Evolutionary conservation across 192 early-diverging fungal species (phyloP).

Genomic region (Chytriomyces hyalinus): DNA sequence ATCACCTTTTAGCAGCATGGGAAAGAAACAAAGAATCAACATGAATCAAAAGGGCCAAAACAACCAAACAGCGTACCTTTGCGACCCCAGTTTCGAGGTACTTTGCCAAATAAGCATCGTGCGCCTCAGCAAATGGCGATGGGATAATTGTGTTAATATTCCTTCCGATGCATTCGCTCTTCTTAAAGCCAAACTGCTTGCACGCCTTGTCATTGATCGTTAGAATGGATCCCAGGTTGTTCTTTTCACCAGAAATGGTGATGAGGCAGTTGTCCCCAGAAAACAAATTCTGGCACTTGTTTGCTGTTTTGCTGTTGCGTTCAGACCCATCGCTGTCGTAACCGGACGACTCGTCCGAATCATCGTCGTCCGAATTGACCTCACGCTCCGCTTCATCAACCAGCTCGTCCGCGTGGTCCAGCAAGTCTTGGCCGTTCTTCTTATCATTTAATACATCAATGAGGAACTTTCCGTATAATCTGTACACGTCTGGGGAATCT

Average conservation of each 20-base stretch:
- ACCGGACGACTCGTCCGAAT: neutral
- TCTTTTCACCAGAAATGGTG: constrained; percentile 47
- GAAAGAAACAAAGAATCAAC: neutral
- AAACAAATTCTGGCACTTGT: constrained; percentile 16
- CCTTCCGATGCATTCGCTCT: constrained; percentile 37
- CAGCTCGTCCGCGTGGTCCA: constrained; percentile 54
- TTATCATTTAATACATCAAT: constrained; percentile 52
- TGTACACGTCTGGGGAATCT: constrained; percentile 40
- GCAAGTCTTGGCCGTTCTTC: constrained; percentile 39
- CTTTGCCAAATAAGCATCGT: constrained; percentile 43
- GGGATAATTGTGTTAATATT: constrained; percentile 53
- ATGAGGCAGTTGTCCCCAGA: constrained; percentile 40
- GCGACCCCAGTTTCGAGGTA: constrained; percentile 56
- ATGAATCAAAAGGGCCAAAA: neutral
- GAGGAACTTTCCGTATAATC: constrained; percentile 51
- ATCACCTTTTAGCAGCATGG: constrained; percentile 38
- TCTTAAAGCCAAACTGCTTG: constrained; percentile 44
- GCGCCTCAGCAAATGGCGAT: constrained; percentile 52
- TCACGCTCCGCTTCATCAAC: constrained; percentile 37
- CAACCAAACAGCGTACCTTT: constrained; percentile 38
- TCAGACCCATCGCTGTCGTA: constrained; percentile 3
- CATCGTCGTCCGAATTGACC: constrained; percentile 12
- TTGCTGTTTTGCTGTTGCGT: neutral
- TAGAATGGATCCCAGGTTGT: constrained; percentile 44
- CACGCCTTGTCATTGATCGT: constrained; percentile 35